These are phyloP conservation scores for Articulospora tetracladia DNA, from an alignment of 495 filamentous ascomycete genomes.

Conservation along the genomic window DNA sequence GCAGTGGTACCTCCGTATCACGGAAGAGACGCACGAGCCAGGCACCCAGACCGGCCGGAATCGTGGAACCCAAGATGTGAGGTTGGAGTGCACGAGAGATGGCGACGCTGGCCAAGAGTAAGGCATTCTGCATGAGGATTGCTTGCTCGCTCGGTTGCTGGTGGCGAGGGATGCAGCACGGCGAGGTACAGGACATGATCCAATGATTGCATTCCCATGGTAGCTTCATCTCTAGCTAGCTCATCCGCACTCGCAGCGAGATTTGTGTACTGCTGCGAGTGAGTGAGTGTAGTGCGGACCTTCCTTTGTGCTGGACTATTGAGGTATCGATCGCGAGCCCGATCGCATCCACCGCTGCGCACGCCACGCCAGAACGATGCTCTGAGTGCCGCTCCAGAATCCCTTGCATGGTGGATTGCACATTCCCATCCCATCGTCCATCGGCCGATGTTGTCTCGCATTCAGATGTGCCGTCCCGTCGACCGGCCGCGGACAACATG, in stretches of 20 bases:
- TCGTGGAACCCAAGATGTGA: slow-evolving; percentile 7
- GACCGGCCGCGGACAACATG: slow-evolving; percentile 9
- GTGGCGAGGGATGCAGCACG: slow-evolving; percentile 13
- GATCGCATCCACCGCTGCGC: too few species aligned
- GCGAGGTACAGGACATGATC: slow-evolving; percentile 6
- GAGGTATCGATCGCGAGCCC: too few species aligned
- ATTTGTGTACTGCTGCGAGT: too few species aligned
- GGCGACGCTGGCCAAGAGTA: too few species aligned
- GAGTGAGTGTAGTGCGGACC: not conserved
- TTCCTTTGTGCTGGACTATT: too few species aligned
- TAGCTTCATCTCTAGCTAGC: not conserved
- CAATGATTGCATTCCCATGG: not conserved
- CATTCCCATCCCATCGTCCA: not conserved
- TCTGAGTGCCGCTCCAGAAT: too few species aligned
- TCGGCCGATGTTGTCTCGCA: not conserved
- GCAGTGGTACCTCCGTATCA: not conserved
- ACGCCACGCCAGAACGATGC: too few species aligned
- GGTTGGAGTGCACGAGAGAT: slow-evolving; percentile 7
- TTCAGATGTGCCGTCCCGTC: slow-evolving; percentile 4
- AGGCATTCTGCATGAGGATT: not conserved
- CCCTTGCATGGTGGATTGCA: too few species aligned
- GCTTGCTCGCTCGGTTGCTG: not conserved
- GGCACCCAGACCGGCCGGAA: not conserved
- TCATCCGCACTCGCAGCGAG: not conserved
- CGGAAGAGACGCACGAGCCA: not conserved